Evolutionary conservation across 2,329 filamentous ascomycete species (phyloP).

Genomic region (Fusarium sp.): DNA sequence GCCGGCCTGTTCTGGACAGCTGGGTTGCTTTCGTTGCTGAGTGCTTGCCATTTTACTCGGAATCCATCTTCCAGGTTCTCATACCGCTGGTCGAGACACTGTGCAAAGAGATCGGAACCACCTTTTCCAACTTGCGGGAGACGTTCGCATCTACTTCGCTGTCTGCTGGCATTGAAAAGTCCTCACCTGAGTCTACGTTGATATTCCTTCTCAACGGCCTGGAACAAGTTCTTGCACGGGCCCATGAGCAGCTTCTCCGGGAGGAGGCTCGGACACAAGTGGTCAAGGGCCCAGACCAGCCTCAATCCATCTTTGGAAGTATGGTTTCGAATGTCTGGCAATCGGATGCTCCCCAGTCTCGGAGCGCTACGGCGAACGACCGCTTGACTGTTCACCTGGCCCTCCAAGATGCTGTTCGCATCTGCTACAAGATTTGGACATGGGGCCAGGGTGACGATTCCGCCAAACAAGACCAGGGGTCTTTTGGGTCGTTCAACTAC

Average conservation of each 20-base stretch:
- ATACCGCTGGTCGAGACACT: constrained; percentile 92
- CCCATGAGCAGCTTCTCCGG: constrained; percentile 81
- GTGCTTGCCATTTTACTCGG: constrained; percentile 84
- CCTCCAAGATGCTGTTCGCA: constrained; percentile 93
- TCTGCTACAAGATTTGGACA: constrained; percentile 94
- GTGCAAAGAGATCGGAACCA: constrained; percentile 78
- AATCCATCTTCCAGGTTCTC: constrained; percentile 88
- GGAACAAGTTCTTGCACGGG: constrained; percentile 88
- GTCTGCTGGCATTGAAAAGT: constrained; percentile 37
- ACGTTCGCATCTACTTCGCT: constrained; percentile 62
- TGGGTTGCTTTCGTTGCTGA: constrained; percentile 90
- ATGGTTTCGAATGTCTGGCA: constrained; percentile 94
- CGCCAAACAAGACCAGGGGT: constrained; percentile 70
- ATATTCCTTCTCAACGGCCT: constrained; percentile 92
- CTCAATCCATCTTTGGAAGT: constrained; percentile 90
- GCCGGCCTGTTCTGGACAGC: constrained; percentile 83
- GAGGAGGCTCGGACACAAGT: constrained; percentile 78
- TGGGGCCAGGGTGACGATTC: constrained; percentile 80
- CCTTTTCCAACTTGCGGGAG: constrained; percentile 76
- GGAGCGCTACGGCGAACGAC: constrained; percentile 90
- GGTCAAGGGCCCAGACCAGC: constrained; percentile 82
- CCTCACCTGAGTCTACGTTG: constrained; percentile 73
- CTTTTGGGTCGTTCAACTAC: constrained; percentile 86
- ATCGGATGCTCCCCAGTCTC: constrained; percentile 78
- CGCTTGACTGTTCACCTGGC: constrained; percentile 93